Conservation (phyloP, 345 rosid species). For the Eucalyptus marginata region DNA sequence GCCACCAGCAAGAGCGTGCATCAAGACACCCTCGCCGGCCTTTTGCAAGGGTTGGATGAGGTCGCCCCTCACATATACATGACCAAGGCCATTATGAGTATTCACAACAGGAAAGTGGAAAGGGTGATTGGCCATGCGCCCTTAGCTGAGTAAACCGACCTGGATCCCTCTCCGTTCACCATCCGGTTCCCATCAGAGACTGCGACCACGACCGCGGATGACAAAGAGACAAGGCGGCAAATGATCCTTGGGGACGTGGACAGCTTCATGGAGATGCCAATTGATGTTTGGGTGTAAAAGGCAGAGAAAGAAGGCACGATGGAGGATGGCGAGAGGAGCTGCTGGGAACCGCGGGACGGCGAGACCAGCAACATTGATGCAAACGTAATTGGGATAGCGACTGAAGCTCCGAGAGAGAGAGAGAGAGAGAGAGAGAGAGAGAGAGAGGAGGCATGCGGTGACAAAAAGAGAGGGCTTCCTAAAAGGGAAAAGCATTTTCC, state of each 20-base stretch:
- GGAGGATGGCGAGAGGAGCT: background rate
- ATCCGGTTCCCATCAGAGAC: constrained; percentile 22
- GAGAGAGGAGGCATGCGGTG: no score
- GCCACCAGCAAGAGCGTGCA: no score
- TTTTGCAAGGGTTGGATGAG: no score
- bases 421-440: no score
- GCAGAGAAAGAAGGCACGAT: background rate
- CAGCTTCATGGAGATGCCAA: background rate
- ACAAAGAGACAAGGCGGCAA: background rate
- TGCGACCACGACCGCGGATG: constrained; percentile 22
- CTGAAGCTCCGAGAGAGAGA: no score
- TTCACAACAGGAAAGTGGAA: no score
- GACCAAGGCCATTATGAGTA: no score
- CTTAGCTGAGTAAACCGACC: constrained; percentile 91
- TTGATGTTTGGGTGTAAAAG: background rate
- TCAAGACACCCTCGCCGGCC: no score
- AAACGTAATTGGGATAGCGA: background rate
- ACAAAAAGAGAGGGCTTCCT: no score
- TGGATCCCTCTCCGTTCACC: constrained; percentile 53
- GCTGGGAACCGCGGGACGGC: background rate
- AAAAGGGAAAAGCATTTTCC: no score
- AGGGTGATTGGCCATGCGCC: constrained; percentile 80
- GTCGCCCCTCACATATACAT: no score
- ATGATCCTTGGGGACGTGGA: background rate
- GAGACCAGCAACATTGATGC: background rate